Conservation (phyloP, 208 protist genomes). For the Blastocrithidia nonstop region DNA sequence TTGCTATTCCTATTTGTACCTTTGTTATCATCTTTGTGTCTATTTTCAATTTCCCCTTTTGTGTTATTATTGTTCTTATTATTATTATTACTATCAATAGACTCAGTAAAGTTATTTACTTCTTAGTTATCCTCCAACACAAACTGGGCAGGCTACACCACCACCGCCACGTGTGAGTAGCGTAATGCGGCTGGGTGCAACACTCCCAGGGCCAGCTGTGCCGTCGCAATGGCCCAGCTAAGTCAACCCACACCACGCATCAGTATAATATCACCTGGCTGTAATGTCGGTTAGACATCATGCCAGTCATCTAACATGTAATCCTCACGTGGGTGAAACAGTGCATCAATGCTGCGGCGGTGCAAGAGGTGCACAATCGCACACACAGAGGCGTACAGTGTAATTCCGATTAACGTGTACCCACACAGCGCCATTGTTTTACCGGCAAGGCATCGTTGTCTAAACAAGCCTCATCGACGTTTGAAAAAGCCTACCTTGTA, state of each 20-base stretch:
- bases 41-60: no score
- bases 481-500: conserved; percentile 8
- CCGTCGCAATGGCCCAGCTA: conserved; percentile 34
- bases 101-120: not conserved
- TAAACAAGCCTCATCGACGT: conserved; percentile 10
- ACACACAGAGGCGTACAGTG: conserved; percentile 20
- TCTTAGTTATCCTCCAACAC: conserved; percentile 9
- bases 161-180: conserved; percentile 77
- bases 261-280: conserved; percentile 55
- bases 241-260: conserved; percentile 37
- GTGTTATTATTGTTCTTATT: not conserved
- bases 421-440: conserved; percentile 10
- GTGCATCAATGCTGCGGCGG: conserved; percentile 11
- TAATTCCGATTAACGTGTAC: conserved; percentile 3
- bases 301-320: conserved; percentile 48
- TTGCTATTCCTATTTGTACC: no score
- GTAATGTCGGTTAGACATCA: conserved; percentile 57
- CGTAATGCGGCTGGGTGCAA: conserved; percentile 28
- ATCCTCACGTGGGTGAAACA: conserved; percentile 24
- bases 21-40: not conserved
- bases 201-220: conserved; percentile 27
- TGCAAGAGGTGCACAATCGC: conserved; percentile 13
- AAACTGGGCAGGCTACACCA: conserved; percentile 41
- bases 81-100: not conserved
- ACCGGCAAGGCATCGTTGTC: not conserved